Base-by-base conservation (phyloP, 345 rosid species). In the Adansonia digitata region DNA sequence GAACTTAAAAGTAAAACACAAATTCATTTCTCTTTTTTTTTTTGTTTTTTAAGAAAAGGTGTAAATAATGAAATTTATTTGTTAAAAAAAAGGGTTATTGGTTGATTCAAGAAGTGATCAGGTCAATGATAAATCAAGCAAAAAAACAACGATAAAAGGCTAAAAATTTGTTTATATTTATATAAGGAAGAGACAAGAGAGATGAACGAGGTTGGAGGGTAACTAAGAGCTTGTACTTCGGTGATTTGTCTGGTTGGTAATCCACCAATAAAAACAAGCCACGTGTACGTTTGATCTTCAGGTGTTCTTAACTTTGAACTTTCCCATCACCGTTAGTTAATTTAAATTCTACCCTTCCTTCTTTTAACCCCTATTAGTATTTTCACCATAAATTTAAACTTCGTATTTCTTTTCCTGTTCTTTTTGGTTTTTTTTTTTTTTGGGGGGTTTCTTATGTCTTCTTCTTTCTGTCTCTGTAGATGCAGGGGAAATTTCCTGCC, bases 401-500 rank as follows among this genome's bases (percentile, higher is more conserved):
- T 20, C 81, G 57, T 24, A 63, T 8, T 77, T 24, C 45, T 27
- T 72, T 74, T 61, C 39, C 5, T 78, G 63, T 64, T 39, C 78
- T 48, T 68, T 46, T n/a, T 4, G n/a, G n/a, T 48, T 26, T 65
- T 65, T 14, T 7, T 48, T 26, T 31, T 14, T 20, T 55, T 42
- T 42, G 46, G 15, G 31, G 46, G 15, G 31, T 55, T 57, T 57
- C 18, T 1, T 55, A 55, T 55, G 14, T 55, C 24, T 11, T 57
- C 26, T 17, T 3, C 1, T 3, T 11, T 76, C 64, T 14, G 48
- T 11, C 75, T 85, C 72, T 74, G 64, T 73, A 42, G 78, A 80
- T 81, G 84, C 84, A 72, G 69, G 10, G 13, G 26, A 79, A 76
- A 20, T 75, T 79, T 27, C 26, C 20, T 61, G 62, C 53, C 70